phyloP scores from a whole-genome alignment of 495 filamentous ascomycete species.

The Podospora sp. region DNA sequence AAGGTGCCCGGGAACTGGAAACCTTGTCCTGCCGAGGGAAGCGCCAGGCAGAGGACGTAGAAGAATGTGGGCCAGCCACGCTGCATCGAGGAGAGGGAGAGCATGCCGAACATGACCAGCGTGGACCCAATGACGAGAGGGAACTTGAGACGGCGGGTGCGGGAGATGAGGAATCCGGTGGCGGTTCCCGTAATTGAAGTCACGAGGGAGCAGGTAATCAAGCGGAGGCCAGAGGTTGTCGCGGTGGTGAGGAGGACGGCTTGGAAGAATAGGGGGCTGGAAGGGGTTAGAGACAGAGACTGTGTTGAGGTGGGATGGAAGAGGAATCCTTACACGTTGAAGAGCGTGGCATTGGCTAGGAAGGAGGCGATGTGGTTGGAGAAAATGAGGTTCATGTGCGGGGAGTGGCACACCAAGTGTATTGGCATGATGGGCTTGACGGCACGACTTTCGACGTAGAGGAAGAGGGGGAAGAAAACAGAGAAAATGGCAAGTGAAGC shows the following conservation, averaged over 20 bases:
- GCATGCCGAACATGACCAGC: conserved; percentile 57
- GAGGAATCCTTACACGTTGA: conserved; percentile 59
- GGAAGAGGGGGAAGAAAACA: conserved; percentile 59
- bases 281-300: conserved; percentile 11
- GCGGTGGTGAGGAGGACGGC: conserved; percentile 73
- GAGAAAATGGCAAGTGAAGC: conserved; percentile 59
- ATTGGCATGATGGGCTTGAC: conserved; percentile 73
- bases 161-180: conserved; percentile 72
- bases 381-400: conserved; percentile 68
- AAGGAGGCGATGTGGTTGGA: conserved; percentile 68
- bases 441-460: conserved; percentile 63
- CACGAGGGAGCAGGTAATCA: conserved; percentile 62
- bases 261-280: conserved; percentile 72
- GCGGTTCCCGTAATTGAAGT: conserved; percentile 61
- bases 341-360: conserved; percentile 68
- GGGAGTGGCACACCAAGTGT: conserved; percentile 58
- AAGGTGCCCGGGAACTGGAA: conserved; percentile 66
- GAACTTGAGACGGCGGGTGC: conserved; percentile 63
- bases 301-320: background rate
- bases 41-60: conserved; percentile 66
- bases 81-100: conserved; percentile 51
- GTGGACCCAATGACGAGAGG: conserved; percentile 60
- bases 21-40: conserved; percentile 64
- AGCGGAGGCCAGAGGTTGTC: conserved; percentile 69
- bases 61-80: conserved; percentile 57